A percentile compares a stretch with the other conserved stretches of the same genome.
These are phyloP conservation scores for Myxozyma vanderwaltii DNA, from an alignment of 805 yeast genomes.

Conservation along the genomic window DNA sequence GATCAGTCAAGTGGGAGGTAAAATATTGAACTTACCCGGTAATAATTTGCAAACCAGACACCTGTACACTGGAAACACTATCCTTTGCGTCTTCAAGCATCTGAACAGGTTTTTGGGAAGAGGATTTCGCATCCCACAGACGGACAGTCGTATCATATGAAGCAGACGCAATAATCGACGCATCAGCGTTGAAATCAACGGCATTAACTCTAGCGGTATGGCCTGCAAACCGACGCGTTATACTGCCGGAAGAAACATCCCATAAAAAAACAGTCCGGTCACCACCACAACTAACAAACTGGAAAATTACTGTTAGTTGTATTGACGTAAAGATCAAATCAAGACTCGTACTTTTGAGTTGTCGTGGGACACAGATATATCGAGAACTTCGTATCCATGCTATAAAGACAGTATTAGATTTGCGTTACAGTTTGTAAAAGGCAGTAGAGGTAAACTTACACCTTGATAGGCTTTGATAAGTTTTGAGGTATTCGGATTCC, in stretches of 20 bases:
- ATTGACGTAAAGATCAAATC: not conserved
- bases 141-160: slow-evolving; percentile 42
- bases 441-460: slow-evolving; percentile 15
- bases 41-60: slow-evolving; percentile 31
- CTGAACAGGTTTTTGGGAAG: slow-evolving; percentile 43
- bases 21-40: slow-evolving; percentile 35
- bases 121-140: slow-evolving; percentile 42
- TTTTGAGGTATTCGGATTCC: slow-evolving; percentile 37
- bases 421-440: too few relatives aligned
- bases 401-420: too few relatives aligned
- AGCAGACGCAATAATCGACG: slow-evolving; percentile 39
- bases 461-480: slow-evolving; percentile 32
- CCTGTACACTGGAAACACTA: slow-evolving; percentile 38
- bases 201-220: slow-evolving; percentile 39
- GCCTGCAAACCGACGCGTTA: slow-evolving; percentile 37
- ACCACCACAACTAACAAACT: slow-evolving; percentile 43
- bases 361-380: slow-evolving; percentile 37
- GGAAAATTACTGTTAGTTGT: not conserved
- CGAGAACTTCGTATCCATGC: slow-evolving; percentile 42
- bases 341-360: slow-evolving; percentile 29
- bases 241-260: slow-evolving; percentile 39
- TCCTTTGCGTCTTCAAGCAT: slow-evolving; percentile 43
- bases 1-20: not conserved
- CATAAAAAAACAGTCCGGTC: slow-evolving; percentile 41
- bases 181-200: slow-evolving; percentile 37